A percentile compares a stretch with the other conserved stretches of the same genome.
Conservation (phyloP, 1,284 basidiomycete species). For the Ustilago nuda region DNA sequence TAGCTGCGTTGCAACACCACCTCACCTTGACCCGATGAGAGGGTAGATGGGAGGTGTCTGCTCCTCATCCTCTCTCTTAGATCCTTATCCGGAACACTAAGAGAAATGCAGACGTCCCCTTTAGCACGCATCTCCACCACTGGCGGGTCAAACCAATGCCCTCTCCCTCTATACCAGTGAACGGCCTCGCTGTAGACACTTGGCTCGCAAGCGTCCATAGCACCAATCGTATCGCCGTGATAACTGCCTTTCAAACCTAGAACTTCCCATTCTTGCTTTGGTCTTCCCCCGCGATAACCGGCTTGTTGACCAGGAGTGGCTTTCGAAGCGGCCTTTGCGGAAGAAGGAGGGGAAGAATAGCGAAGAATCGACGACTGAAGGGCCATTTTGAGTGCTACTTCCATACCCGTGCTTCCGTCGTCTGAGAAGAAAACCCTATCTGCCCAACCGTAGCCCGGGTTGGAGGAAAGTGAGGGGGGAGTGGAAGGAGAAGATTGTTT, state of each 20-base stretch:
- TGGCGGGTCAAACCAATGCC: constrained; percentile 93
- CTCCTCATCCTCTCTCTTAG: constrained; percentile 13
- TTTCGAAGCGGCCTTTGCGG: constrained; percentile 33
- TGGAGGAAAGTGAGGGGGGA: constrained; percentile 41
- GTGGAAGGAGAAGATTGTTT: constrained; percentile 27
- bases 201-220: constrained; percentile 91
- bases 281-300: constrained; percentile 49
- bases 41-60: constrained; percentile 9
- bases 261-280: constrained; percentile 76
- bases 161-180: constrained; percentile 94
- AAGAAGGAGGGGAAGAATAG: constrained; percentile 36
- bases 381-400: constrained; percentile 95
- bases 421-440: constrained; percentile 91
- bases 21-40: neutral
- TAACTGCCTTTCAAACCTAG: constrained; percentile 92
- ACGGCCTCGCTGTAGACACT: constrained; percentile 85
- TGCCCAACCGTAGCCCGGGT: constrained; percentile 79
- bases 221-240: constrained; percentile 97
- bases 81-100: constrained; percentile 17
- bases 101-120: constrained; percentile 22
- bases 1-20: constrained; percentile 39
- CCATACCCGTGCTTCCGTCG: constrained; percentile 94
- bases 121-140: constrained; percentile 75
- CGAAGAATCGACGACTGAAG: constrained; percentile 55
- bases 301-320: constrained; percentile 35